Percentiles rank a stretch among this genome's conserved stretches.
These are phyloP conservation scores for Lentinus brumalis DNA, from an alignment of 768 basidiomycete genomes.

Conservation along the genomic window DNA sequence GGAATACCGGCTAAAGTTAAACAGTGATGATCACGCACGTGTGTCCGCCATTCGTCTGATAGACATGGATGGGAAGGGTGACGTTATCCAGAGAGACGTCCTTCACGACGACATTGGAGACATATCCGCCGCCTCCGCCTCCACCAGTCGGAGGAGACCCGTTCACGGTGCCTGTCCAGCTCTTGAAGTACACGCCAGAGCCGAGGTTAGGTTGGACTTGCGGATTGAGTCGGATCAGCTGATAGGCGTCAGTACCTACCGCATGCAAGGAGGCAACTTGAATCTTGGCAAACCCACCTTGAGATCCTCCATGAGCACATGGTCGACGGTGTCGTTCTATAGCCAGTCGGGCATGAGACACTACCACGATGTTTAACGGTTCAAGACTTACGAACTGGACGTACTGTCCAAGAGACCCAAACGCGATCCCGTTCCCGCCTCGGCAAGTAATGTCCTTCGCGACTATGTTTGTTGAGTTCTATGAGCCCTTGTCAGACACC, in stretches of 20 bases:
- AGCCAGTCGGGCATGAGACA: background rate
- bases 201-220: slow-evolving; percentile 58
- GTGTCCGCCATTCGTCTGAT: slow-evolving; percentile 54
- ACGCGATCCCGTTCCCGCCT: slow-evolving; percentile 64
- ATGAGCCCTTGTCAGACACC: no score
- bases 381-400: slow-evolving; percentile 43
- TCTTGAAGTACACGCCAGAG: slow-evolving; percentile 60
- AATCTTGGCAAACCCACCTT: slow-evolving; percentile 32
- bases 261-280: no score
- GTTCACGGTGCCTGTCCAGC: slow-evolving; percentile 53
- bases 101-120: slow-evolving; percentile 45
- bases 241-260: background rate
- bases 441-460: slow-evolving; percentile 52
- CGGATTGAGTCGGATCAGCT: slow-evolving; percentile 52
- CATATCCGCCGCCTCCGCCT: slow-evolving; percentile 51
- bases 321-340: slow-evolving; percentile 54
- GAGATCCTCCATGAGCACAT: slow-evolving; percentile 51
- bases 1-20: background rate
- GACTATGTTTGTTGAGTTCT: slow-evolving; percentile 59
- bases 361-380: background rate
- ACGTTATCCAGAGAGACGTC: slow-evolving; percentile 50
- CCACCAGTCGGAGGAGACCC: slow-evolving; percentile 58
- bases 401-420: slow-evolving; percentile 63
- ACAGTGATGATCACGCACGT: slow-evolving; percentile 31
- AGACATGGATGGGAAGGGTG: slow-evolving; percentile 45